Percentiles rank a stretch among this genome's conserved stretches.
Evolutionary conservation across 495 filamentous ascomycete genomes (phyloP).

Genomic region (Penicillium soppii): DNA sequence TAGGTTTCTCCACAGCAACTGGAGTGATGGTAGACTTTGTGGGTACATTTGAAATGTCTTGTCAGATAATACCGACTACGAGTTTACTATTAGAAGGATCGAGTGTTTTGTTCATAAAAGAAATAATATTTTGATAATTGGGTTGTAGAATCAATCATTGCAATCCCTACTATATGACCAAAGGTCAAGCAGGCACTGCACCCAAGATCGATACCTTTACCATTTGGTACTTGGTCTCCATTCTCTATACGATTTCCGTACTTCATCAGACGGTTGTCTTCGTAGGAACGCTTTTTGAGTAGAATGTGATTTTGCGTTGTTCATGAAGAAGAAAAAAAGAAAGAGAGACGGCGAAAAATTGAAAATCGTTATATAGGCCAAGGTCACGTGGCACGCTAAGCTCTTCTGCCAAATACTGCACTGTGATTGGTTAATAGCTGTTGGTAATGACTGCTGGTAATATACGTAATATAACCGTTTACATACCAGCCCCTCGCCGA

Average conservation of each 20-base stretch:
- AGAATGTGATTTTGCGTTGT: slow-evolving; percentile 71
- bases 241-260: slow-evolving; percentile 65
- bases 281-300: slow-evolving; percentile 61
- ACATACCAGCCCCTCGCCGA: slow-evolving; percentile 15
- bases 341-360: slow-evolving; percentile 16
- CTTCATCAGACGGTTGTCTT: slow-evolving; percentile 58
- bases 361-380: slow-evolving; percentile 16
- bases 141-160: slow-evolving; percentile 68
- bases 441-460: not conserved
- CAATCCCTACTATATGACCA: slow-evolving; percentile 56
- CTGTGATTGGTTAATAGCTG: not conserved
- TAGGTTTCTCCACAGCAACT: too few relatives aligned
- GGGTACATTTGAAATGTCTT: too few relatives aligned
- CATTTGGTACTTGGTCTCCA: slow-evolving; percentile 52
- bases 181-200: slow-evolving; percentile 56
- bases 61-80: too few relatives aligned
- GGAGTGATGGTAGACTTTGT: too few relatives aligned
- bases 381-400: slow-evolving; percentile 18
- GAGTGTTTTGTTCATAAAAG: too few relatives aligned
- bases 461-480: slow-evolving; percentile 5
- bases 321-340: slow-evolving; percentile 54
- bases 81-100: too few relatives aligned
- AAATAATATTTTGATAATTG: slow-evolving; percentile 16
- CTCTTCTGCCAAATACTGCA: not conserved
- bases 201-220: slow-evolving; percentile 62